These are phyloP conservation scores for Cyclocybe aegerita DNA, from an alignment of 768 basidiomycete genomes.

Conservation along the genomic window DNA sequence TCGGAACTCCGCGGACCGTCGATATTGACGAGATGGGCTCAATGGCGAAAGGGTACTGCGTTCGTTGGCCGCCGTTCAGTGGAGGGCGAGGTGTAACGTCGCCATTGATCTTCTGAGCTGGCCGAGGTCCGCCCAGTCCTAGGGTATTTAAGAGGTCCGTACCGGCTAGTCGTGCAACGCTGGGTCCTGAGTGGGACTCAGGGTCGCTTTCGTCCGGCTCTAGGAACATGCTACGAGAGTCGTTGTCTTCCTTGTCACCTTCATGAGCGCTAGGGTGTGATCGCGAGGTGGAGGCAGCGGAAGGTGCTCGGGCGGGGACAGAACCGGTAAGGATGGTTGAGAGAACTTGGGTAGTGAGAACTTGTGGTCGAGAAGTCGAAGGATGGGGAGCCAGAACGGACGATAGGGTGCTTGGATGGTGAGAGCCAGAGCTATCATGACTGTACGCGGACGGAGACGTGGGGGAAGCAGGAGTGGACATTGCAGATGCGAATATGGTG, in stretches of 20 bases:
- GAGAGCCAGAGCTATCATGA: neutral
- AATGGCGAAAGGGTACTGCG: constrained; percentile 15
- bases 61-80: constrained; percentile 17
- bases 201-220: constrained; percentile 31
- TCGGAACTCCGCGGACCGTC: constrained; percentile 13
- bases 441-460: constrained; percentile 1
- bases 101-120: constrained; percentile 33
- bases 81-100: constrained; percentile 59
- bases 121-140: constrained; percentile 16
- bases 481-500: constrained; percentile 74
- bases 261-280: constrained; percentile 50
- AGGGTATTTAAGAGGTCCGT: constrained; percentile 17
- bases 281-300: constrained; percentile 32
- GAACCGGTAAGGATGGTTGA: constrained; percentile 58
- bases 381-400: constrained; percentile 21
- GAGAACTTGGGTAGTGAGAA: constrained; percentile 72
- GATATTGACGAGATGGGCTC: constrained; percentile 22
- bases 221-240: constrained; percentile 40
- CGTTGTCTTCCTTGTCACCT: constrained; percentile 58
- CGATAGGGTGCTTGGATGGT: constrained; percentile 2
- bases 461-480: constrained; percentile 8
- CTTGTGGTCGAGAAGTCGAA: constrained; percentile 55
- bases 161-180: constrained; percentile 28
- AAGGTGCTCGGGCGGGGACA: constrained; percentile 40
- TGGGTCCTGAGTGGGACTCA: constrained; percentile 24